A percentile compares a stretch with the other conserved stretches of the same genome.
phyloP scores from a whole-genome alignment of 495 filamentous ascomycete genomes.

The Darksidea phi region DNA sequence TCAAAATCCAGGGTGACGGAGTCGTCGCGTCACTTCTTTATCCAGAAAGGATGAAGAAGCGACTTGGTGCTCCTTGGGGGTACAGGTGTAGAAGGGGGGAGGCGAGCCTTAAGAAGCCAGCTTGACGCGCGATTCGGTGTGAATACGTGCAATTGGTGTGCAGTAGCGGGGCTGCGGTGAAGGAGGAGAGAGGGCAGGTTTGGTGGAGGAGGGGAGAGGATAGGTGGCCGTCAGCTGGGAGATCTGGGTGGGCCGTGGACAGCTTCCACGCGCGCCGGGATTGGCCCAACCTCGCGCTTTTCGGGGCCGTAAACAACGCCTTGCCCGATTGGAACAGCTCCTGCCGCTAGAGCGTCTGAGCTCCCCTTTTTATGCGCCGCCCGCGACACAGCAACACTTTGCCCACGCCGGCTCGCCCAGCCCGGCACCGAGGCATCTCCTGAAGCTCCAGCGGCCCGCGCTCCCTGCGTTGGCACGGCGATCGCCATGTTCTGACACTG shows the following conservation, averaged over 20 bases:
- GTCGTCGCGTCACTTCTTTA: slow-evolving; percentile 81
- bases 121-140: slow-evolving; percentile 11
- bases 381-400: background rate
- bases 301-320: slow-evolving; percentile 25
- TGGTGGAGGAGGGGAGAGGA: slow-evolving; percentile 7
- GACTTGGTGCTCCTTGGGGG: slow-evolving; percentile 65
- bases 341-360: slow-evolving; percentile 9
- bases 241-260: slow-evolving; percentile 17
- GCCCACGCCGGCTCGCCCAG: background rate
- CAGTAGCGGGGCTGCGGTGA: slow-evolving; percentile 26
- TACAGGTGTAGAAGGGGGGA: slow-evolving; percentile 15
- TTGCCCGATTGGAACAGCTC: slow-evolving; percentile 14
- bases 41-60: slow-evolving; percentile 91
- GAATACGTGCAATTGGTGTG: slow-evolving; percentile 35
- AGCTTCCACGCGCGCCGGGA: slow-evolving; percentile 7
- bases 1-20: slow-evolving; percentile 99
- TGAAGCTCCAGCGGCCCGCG: background rate
- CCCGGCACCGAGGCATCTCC: background rate
- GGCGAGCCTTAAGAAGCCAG: slow-evolving; percentile 28
- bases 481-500: background rate
- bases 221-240: slow-evolving; percentile 25
- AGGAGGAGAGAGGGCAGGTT: slow-evolving; percentile 18
- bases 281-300: slow-evolving; percentile 11
- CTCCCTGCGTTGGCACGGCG: background rate
- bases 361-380: slow-evolving; percentile 6